phyloP scores from a whole-genome alignment of 352 stramenopile genomes.

The Saprolegnia diclina region DNA sequence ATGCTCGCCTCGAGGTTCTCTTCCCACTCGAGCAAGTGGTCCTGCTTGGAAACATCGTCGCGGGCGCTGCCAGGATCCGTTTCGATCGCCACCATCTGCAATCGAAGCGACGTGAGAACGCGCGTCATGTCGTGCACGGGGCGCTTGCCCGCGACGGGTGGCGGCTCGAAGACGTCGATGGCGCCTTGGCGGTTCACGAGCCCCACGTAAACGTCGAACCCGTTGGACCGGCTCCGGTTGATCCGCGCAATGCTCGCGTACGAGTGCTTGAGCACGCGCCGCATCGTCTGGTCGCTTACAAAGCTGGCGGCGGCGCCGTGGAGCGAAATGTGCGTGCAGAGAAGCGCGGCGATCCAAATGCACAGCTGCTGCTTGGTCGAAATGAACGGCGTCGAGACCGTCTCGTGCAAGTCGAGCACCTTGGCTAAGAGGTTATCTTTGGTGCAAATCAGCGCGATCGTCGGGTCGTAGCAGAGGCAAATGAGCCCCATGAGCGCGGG shows the following conservation, averaged over 20 bases:
- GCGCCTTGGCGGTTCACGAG: conserved; percentile 8
- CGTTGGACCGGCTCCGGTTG: conserved; percentile 23
- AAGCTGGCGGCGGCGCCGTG: not conserved
- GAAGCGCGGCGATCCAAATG: conserved; percentile 13
- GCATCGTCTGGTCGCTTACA: conserved; percentile 13
- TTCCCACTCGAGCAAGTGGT: conserved; percentile 22
- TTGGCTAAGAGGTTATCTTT: conserved; percentile 3
- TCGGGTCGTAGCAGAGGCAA: conserved; percentile 14
- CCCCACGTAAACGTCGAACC: conserved; percentile 16
- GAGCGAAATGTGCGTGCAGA: conserved; percentile 9
- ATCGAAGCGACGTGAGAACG: not conserved
- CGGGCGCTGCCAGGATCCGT: not conserved
- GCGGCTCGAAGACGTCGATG: not conserved
- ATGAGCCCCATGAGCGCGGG: conserved; percentile 11
- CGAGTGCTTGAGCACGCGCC: conserved; percentile 21
- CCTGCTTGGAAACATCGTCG: not conserved
- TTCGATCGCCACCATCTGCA: conserved; percentile 5
- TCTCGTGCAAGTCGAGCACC: conserved; percentile 19
- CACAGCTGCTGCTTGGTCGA: conserved; percentile 23
- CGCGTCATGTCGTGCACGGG: not conserved
- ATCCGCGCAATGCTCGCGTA: conserved; percentile 21
- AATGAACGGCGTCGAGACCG: conserved; percentile 1
- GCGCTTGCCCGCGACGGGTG: not conserved
- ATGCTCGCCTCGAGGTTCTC: conserved; percentile 17
- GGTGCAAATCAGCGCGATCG: conserved; percentile 5